Evolutionary conservation across 176 grass and related monocot species (phyloP).

Genomic region (Eragrostis nindensis): DNA sequence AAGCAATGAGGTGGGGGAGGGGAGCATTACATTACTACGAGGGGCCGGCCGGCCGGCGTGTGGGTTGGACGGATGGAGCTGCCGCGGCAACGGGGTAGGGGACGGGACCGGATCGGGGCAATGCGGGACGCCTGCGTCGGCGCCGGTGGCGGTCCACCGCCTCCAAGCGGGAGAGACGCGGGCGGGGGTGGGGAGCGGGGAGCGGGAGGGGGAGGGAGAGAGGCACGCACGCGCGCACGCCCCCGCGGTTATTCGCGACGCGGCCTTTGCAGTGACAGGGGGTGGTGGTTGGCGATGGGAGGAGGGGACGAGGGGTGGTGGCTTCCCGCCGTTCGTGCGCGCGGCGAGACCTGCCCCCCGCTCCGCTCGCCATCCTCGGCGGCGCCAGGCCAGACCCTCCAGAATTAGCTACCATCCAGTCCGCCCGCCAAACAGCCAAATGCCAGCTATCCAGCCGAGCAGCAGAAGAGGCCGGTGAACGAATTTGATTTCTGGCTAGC

Average conservation of each 20-base stretch:
- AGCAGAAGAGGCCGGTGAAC: too few species aligned
- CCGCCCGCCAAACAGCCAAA: too few species aligned
- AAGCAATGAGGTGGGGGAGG: neutral
- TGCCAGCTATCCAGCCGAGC: too few species aligned
- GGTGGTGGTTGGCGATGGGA: conserved; percentile 6
- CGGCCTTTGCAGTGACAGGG: conserved; percentile 2
- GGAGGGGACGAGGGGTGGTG: neutral
- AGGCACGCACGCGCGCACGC: conserved; percentile 43
- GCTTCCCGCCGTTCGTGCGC: conserved; percentile 1
- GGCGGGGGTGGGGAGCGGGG: neutral
- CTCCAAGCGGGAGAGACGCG: conserved; percentile 24
- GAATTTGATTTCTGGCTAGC: too few species aligned
- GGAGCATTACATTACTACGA: conserved; percentile 4
- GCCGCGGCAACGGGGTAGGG: conserved; percentile 15
- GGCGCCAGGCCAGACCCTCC: neutral
- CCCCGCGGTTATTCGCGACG: too few species aligned
- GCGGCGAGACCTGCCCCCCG: too few species aligned
- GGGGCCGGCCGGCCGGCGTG: conserved; percentile 12
- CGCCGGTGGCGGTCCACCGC: conserved; percentile 16
- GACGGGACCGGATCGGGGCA: neutral
- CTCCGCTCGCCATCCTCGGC: conserved; percentile 21
- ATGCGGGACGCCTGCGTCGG: conserved; percentile 23
- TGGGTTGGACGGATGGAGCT: conserved; percentile 33
- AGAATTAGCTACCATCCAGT: too few species aligned
- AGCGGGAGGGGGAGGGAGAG: conserved; percentile 20